phyloP scores from a whole-genome alignment of 495 filamentous ascomycete species.

The Talaromyces nanjingensis region DNA sequence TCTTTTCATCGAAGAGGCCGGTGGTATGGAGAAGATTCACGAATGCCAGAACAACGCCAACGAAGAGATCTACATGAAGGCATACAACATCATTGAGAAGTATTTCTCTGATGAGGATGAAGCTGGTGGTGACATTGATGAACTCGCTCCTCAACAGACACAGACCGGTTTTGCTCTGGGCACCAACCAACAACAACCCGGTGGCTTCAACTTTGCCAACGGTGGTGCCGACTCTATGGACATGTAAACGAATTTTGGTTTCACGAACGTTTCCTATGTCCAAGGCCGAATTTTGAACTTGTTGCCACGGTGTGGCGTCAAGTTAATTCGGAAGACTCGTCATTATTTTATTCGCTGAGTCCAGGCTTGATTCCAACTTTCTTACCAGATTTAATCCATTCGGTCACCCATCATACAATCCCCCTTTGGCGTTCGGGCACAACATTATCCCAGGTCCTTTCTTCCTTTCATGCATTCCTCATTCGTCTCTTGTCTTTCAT shows the following conservation, averaged over 20 bases:
- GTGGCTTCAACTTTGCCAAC: slow-evolving; percentile 89
- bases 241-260: slow-evolving; percentile 59
- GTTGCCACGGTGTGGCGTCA: background rate
- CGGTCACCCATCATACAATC: background rate
- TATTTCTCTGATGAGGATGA: slow-evolving; percentile 99
- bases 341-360: background rate
- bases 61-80: slow-evolving; percentile 99
- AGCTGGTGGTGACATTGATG: slow-evolving; percentile 66
- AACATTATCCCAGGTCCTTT: background rate
- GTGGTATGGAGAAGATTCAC: slow-evolving; percentile 99
- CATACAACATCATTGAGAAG: slow-evolving; percentile 99
- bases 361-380: background rate
- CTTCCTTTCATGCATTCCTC: background rate
- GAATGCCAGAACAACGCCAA: slow-evolving; percentile 99
- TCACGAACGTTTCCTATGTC: background rate
- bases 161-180: slow-evolving; percentile 82
- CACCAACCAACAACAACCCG: slow-evolving; percentile 63
- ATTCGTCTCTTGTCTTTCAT: slow-evolving; percentile 7
- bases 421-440: slow-evolving; percentile 6
- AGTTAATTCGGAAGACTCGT: background rate
- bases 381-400: background rate
- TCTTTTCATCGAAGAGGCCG: slow-evolving; percentile 96
- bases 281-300: background rate
- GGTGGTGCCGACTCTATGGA: slow-evolving; percentile 89
- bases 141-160: slow-evolving; percentile 58